Base-by-base conservation (phyloP, 768 basidiomycete species). In the Fomitopsis serialis region DNA sequence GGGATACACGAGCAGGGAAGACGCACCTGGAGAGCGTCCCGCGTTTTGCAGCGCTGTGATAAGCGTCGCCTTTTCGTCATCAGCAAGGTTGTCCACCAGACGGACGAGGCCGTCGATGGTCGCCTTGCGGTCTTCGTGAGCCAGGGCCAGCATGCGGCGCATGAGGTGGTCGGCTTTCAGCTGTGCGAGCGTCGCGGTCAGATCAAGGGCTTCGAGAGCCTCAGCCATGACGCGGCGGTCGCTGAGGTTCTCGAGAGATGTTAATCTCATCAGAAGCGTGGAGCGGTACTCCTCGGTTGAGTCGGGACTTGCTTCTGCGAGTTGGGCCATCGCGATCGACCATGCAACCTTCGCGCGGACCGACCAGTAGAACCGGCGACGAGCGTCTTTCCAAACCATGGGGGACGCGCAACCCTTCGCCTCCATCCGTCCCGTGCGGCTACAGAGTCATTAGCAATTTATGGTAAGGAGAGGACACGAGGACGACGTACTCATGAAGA, bases 341-440 rank as follows among this genome's bases (percentile, higher is more conserved):
- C 79, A 82, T 23, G 87, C 87, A 29, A 90, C 71, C 49, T 87
- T 85, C n/a, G 87, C 86, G 42, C 95, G 87, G 27, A 92, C 78
- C 42, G 89, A 83, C 94, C 93, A 97, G 73, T 96, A 96, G 79
- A 98, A 95, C 65, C 85, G 79, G 56, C 93, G 81, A 54, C 92
- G 85, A 52, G 94, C 84, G 49, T 89, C 79, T 70, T 89, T 92
- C 95, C 95, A 98, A 44, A 85, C 80, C 25, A 83, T 77, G 19
- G 91, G 78, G 56, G 86, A 87, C 8, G 95, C 95, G 59, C 95
- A 95, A 17, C 92, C 93, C 73, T 98, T 98, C 24, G 95, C 95
- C 71, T 97, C 92, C 94, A 97, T 96, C 45, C 95, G 92, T 45
- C 94, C 94, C 43, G 83, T 80, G 45, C 95, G 92, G 70, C 94